Evolutionary conservation across 202 grass and related monocot species (phyloP).

Genomic region (Zoysia matrella): DNA sequence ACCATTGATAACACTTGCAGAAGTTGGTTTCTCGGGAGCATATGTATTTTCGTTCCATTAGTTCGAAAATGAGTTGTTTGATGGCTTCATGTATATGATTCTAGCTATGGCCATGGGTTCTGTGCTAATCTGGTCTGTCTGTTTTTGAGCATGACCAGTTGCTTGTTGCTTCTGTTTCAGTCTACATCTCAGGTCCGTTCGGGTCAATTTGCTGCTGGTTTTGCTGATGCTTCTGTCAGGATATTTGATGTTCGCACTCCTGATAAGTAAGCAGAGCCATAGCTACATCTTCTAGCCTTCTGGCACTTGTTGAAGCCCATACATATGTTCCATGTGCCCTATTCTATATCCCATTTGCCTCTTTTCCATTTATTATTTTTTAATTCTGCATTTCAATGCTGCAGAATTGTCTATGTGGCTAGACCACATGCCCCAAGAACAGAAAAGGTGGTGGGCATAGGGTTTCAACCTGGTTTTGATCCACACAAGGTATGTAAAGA

Average conservation of each 20-base stretch:
- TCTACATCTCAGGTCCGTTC: slow-evolving; percentile 74
- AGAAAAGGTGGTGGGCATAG: slow-evolving; percentile 90
- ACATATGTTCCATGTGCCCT: background rate
- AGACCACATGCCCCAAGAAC: slow-evolving; percentile 81
- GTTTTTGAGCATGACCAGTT: slow-evolving; percentile 30
- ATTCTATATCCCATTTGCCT: background rate
- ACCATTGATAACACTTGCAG: background rate
- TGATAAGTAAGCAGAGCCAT: slow-evolving; percentile 59
- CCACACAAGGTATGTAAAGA: slow-evolving; percentile 75
- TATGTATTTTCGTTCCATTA: background rate
- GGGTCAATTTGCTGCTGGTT: slow-evolving; percentile 88
- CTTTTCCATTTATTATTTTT: slow-evolving; percentile 18
- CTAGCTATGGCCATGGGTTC: slow-evolving; percentile 18
- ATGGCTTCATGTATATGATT: slow-evolving; percentile 30
- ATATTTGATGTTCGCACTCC: slow-evolving; percentile 90
- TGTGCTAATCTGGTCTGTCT: slow-evolving; percentile 18
- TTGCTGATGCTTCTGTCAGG: slow-evolving; percentile 78
- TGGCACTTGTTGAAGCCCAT: slow-evolving; percentile 40
- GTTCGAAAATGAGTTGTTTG: background rate
- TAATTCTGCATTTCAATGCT: slow-evolving; percentile 34
- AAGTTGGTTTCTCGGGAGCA: slow-evolving; percentile 1
- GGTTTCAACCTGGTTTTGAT: slow-evolving; percentile 92
- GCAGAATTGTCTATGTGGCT: slow-evolving; percentile 67
- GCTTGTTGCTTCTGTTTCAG: slow-evolving; percentile 60
- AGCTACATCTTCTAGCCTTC: slow-evolving; percentile 31